Conservation (phyloP, 108 stramenopile species). For the Mayamaea pseudoterrestris region DNA sequence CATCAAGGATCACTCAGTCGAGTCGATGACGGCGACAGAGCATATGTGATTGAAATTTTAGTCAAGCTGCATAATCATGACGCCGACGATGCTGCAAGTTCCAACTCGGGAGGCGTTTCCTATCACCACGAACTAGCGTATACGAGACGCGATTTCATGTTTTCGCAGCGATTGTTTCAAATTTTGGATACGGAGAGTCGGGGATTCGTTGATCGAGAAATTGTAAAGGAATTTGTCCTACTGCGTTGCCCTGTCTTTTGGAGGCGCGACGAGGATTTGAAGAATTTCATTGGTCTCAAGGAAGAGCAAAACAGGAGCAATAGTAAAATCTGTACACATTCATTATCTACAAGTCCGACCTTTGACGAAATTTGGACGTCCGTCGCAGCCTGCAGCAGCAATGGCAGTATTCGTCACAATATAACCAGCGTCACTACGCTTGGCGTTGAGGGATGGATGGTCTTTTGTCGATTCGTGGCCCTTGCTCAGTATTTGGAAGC, state of each 20-base stretch:
- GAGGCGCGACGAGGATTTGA: slow-evolving; percentile 63
- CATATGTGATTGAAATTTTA: slow-evolving; percentile 23
- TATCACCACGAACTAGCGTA: slow-evolving; percentile 50
- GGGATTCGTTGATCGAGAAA: slow-evolving; percentile 42
- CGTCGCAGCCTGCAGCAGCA: slow-evolving; percentile 33
- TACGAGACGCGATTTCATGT: slow-evolving; percentile 49
- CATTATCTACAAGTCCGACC: slow-evolving; percentile 28
- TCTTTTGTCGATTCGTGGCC: slow-evolving; percentile 79
- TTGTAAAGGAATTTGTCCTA: slow-evolving; percentile 56
- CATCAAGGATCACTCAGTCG: slow-evolving; percentile 38
- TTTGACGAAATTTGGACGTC: slow-evolving; percentile 76
- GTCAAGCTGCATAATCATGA: too few species aligned
- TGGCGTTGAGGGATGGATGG: slow-evolving; percentile 78
- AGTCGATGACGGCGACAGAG: slow-evolving; percentile 13
- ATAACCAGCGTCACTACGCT: too few species aligned
- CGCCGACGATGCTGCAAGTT: slow-evolving; percentile 11
- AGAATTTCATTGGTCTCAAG: slow-evolving; percentile 1
- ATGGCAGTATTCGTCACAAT: too few species aligned
- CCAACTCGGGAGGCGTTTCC: too few species aligned
- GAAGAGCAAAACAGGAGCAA: slow-evolving; percentile 2
- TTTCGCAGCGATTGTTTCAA: slow-evolving; percentile 52
- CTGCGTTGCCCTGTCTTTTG: slow-evolving; percentile 71
- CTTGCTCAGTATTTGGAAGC: slow-evolving; percentile 75
- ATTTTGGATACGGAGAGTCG: slow-evolving; percentile 69
- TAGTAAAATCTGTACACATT: too few species aligned